Conservation (phyloP, 2,329 filamentous ascomycete species). For the Aureobasidium zeae region DNA sequence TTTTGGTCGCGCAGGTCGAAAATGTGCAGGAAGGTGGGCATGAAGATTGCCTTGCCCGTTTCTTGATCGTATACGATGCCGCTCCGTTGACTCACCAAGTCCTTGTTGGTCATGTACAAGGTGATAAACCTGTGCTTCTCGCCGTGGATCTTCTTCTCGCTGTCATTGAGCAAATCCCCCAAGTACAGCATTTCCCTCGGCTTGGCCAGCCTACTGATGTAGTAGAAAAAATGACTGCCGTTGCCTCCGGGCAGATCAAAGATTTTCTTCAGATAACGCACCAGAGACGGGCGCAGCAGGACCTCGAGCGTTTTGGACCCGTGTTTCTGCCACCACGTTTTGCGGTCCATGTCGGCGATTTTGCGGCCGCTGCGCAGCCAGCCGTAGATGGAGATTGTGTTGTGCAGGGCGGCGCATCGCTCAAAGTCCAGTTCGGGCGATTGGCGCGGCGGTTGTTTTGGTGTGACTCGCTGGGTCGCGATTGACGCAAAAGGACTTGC, state of each 20-base stretch:
- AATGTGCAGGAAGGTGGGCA: conserved; percentile 28
- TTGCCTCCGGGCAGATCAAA: conserved; percentile 24
- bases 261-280: conserved; percentile 25
- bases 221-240: conserved; percentile 25
- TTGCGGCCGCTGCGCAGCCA: conserved; percentile 28
- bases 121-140: conserved; percentile 27
- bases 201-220: conserved; percentile 24
- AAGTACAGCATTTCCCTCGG: conserved; percentile 24
- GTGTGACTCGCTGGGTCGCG: conserved; percentile 25
- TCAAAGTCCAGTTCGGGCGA: conserved; percentile 24
- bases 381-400: conserved; percentile 28
- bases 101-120: conserved; percentile 24
- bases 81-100: conserved; percentile 25
- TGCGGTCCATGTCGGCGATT: conserved; percentile 24
- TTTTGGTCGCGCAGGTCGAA: conserved; percentile 23
- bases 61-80: conserved; percentile 27
- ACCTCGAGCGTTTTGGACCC: conserved; percentile 23
- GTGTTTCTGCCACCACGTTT: conserved; percentile 27
- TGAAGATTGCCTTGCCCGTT: conserved; percentile 24
- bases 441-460: conserved; percentile 20
- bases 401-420: conserved; percentile 28
- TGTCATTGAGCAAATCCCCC: conserved; percentile 25
- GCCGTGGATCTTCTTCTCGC: conserved; percentile 20
- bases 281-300: conserved; percentile 23
- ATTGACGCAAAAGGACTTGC: conserved; percentile 22